phyloP scores from a whole-genome alignment of 805 yeast species.

The Kregervanrija fluxuum region DNA sequence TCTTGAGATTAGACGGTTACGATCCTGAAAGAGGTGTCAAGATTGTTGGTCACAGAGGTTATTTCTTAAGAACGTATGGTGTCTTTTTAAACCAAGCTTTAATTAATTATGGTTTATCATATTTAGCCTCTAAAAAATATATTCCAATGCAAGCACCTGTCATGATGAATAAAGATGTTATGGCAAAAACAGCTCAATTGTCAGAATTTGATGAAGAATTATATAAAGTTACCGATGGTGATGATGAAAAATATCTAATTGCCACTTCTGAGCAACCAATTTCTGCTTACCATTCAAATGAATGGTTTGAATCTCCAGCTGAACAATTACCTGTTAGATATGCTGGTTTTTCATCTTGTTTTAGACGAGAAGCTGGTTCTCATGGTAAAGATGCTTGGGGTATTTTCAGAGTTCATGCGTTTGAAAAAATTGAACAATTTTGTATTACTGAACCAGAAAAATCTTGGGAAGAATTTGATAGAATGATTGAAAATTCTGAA shows the following conservation, averaged over 20 bases:
- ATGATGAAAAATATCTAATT: constrained; percentile 93
- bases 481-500: constrained; percentile 87
- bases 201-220: constrained; percentile 97
- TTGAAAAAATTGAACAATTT: constrained; percentile 97
- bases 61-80: constrained; percentile 90
- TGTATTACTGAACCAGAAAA: constrained; percentile 94
- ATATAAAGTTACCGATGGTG: constrained; percentile 95
- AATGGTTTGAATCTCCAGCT: constrained; percentile 96
- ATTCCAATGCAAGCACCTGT: constrained; percentile 96
- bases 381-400: constrained; percentile 99
- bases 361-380: constrained; percentile 99
- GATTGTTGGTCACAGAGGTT: constrained; percentile 97
- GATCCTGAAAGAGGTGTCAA: constrained; percentile 99
- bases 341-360: constrained; percentile 97
- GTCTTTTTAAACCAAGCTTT: constrained; percentile 97
- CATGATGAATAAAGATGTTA: constrained; percentile 98
- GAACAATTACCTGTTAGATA: constrained; percentile 96
- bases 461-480: constrained; percentile 95
- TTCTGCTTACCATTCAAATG: constrained; percentile 93
- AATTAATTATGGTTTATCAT: constrained; percentile 89
- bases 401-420: constrained; percentile 96
- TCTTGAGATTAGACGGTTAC: constrained; percentile 91
- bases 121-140: constrained; percentile 69
- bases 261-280: constrained; percentile 99
- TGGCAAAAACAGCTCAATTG: constrained; percentile 99